Percentiles rank a stretch among this genome's conserved stretches.
Conservation (phyloP, 306 rosid genomes). For the Castanea crenata region DNA sequence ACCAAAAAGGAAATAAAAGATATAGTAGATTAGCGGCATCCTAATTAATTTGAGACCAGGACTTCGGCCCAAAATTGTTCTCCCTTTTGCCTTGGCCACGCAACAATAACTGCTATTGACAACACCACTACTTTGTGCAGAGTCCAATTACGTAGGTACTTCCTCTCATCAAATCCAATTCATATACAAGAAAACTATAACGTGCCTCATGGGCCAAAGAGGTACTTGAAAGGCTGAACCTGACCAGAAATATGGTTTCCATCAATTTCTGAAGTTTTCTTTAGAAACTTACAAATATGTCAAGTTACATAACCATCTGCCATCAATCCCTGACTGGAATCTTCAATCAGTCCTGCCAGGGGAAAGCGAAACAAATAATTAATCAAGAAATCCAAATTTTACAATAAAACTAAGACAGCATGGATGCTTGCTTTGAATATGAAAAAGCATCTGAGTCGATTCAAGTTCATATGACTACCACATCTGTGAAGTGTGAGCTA, state of each 20-base stretch:
- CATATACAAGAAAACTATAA: not conserved
- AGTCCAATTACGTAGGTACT: too few species aligned
- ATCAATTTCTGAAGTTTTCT: not conserved
- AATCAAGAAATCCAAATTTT: not conserved
- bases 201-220: not conserved
- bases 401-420: not conserved
- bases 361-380: not conserved
- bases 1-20: too few species aligned
- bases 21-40: too few species aligned
- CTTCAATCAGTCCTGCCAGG: slow-evolving; percentile 4
- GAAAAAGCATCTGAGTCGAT: not conserved
- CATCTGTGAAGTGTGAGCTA: not conserved
- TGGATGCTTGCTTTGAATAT: not conserved
- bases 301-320: not conserved
- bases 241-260: not conserved
- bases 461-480: not conserved
- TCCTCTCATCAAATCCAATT: not conserved
- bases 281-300: not conserved
- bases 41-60: too few species aligned
- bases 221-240: not conserved
- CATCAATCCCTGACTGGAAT: not conserved
- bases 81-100: too few species aligned
- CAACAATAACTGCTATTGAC: too few species aligned
- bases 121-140: too few species aligned
- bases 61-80: too few species aligned